Evolutionary conservation across 2,329 filamentous ascomycete species (phyloP).

Genomic region (Penicillium italicum): DNA sequence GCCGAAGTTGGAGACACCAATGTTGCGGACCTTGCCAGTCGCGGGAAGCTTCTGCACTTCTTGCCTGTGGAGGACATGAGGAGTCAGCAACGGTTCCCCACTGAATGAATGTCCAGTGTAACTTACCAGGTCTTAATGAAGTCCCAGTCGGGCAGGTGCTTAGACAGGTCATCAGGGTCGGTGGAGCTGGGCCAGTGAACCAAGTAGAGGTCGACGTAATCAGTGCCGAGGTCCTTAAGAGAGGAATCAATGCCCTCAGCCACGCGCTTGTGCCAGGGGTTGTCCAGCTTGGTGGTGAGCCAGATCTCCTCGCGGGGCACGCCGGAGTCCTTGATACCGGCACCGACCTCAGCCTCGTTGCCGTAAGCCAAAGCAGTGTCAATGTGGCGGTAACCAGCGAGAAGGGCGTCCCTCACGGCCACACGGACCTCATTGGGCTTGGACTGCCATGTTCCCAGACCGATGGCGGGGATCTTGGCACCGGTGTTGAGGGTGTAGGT

Average conservation of each 20-base stretch:
- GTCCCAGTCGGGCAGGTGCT: conserved; percentile 73
- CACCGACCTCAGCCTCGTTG: conserved; percentile 65
- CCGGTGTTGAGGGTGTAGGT: conserved; percentile 50
- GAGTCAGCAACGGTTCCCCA: background rate
- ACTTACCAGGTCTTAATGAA: conserved; percentile 68
- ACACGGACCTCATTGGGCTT: conserved; percentile 50
- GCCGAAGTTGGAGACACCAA: conserved; percentile 82
- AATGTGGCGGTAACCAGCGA: conserved; percentile 55
- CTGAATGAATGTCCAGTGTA: background rate
- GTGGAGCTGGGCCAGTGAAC: conserved; percentile 64
- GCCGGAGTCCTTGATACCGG: conserved; percentile 63
- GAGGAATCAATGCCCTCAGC: conserved; percentile 60
- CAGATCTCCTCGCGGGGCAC: conserved; percentile 65
- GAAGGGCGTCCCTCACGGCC: conserved; percentile 49
- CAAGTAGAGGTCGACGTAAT: conserved; percentile 70
- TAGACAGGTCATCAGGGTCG: conserved; percentile 48
- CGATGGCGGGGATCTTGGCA: conserved; percentile 48
- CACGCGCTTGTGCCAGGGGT: conserved; percentile 61
- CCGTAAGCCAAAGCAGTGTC: conserved; percentile 54
- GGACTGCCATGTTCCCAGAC: conserved; percentile 56
- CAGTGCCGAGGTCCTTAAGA: conserved; percentile 60
- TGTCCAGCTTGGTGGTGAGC: conserved; percentile 67
- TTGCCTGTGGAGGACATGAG: conserved; percentile 20
- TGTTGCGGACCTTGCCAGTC: conserved; percentile 66
- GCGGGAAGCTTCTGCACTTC: conserved; percentile 45